These are phyloP conservation scores for Xylaria sp. DNA, from an alignment of 2,329 filamentous ascomycete genomes.

Conservation along the genomic window DNA sequence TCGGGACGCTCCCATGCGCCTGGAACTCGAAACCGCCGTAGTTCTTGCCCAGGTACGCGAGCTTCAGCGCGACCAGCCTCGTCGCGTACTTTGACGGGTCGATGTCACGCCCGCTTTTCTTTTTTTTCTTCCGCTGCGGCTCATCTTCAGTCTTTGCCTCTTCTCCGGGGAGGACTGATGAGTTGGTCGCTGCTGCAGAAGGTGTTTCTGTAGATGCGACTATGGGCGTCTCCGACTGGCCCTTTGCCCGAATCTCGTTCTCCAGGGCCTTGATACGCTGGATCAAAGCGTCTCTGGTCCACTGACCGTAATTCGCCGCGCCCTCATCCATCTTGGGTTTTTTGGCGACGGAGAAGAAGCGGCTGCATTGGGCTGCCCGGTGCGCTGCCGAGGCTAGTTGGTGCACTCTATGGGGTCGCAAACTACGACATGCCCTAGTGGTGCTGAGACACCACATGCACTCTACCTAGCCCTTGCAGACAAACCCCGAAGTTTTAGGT, in stretches of 20 bases:
- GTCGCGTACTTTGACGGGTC: constrained; percentile 86
- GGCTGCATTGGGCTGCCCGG: constrained; percentile 33
- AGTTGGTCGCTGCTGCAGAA: background rate
- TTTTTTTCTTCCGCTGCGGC: constrained; percentile 53
- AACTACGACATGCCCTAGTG: constrained; percentile 38
- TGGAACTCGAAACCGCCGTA: constrained; percentile 97
- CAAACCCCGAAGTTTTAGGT: background rate
- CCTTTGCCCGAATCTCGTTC: constrained; percentile 54
- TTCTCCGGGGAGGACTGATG: constrained; percentile 33
- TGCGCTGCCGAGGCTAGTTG: constrained; percentile 27
- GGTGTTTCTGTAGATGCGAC: constrained; percentile 10
- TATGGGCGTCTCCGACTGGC: constrained; percentile 15
- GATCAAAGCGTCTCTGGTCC: constrained; percentile 76
- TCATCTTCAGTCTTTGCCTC: constrained; percentile 52
- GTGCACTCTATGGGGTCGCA: constrained; percentile 39
- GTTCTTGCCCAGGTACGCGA: constrained; percentile 89
- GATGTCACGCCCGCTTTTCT: constrained; percentile 63
- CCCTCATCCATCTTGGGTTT: constrained; percentile 45
- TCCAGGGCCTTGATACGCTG: constrained; percentile 76
- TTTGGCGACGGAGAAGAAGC: constrained; percentile 40
- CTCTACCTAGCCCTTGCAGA: background rate
- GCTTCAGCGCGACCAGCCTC: constrained; percentile 87
- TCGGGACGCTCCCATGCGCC: constrained; percentile 75
- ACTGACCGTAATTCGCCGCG: constrained; percentile 66
- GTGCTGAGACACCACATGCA: constrained; percentile 45